A percentile compares a stretch with the other conserved stretches of the same genome.
Conservation (phyloP, 176 grass and related monocot species). For the Ensete ventricosum region DNA sequence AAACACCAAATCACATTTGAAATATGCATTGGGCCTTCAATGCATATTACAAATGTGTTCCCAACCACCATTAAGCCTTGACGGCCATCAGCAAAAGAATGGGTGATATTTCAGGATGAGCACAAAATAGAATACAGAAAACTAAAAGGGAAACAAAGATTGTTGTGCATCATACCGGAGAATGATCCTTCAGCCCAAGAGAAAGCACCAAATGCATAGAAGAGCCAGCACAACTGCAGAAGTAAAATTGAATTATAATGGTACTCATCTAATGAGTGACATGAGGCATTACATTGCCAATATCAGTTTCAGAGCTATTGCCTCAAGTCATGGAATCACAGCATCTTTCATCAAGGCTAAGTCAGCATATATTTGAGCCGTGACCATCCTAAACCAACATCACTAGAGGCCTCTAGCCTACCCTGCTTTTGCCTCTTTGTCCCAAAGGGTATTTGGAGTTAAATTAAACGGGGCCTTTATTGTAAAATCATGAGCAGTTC, state of each 20-base stretch:
- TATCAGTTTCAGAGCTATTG: not conserved
- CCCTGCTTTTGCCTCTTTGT: not conserved
- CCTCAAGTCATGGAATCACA: not conserved
- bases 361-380: not conserved
- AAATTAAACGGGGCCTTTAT: not conserved
- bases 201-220: slow-evolving; percentile 57
- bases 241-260: not conserved
- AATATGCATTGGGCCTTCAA: too few relatives aligned
- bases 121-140: slow-evolving; percentile 5
- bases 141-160: not conserved
- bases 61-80: not conserved
- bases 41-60: too few relatives aligned
- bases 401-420: not conserved
- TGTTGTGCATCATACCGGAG: slow-evolving; percentile 45
- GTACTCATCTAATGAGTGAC: not conserved
- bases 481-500: not conserved
- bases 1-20: too few relatives aligned
- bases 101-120: not conserved
- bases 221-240: slow-evolving; percentile 56
- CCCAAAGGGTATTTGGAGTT: not conserved
- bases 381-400: not conserved
- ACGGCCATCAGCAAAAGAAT: not conserved
- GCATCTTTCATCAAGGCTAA: not conserved
- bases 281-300: not conserved
- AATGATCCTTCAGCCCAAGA: slow-evolving; percentile 92